A percentile compares a stretch with the other conserved stretches of the same genome.
Evolutionary conservation across 1,284 basidiomycete species (phyloP).

Genomic region (Mycena citricolor): DNA sequence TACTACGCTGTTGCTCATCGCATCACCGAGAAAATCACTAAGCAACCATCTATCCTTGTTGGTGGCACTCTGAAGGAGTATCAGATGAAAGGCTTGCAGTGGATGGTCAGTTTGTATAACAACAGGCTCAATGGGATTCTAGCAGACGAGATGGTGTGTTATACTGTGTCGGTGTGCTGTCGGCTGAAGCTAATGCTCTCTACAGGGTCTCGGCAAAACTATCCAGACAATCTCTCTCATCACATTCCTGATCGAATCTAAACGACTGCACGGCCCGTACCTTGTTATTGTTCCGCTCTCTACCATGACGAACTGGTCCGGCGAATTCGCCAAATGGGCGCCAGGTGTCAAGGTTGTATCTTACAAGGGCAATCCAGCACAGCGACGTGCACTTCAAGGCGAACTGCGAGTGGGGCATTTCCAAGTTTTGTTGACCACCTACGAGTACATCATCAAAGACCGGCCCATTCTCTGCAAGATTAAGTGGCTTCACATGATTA

Average conservation of each 20-base stretch:
- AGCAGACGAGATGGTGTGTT: conserved; percentile 94
- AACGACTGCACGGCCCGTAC: conserved; percentile 92
- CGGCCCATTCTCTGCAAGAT: conserved; percentile 86
- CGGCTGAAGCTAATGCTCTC: conserved; percentile 20
- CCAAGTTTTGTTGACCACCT: conserved; percentile 96
- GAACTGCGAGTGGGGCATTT: conserved; percentile 82
- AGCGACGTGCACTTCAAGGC: conserved; percentile 72
- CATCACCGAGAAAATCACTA: conserved; percentile 85
- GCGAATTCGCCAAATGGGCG: conserved; percentile 98
- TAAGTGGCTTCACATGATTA: conserved; percentile 99
- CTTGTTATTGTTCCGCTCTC: conserved; percentile 98
- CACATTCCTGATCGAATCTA: conserved; percentile 92
- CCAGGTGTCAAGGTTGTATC: conserved; percentile 83
- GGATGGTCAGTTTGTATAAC: conserved; percentile 99
- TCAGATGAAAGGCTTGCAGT: conserved; percentile 90
- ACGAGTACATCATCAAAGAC: conserved; percentile 99
- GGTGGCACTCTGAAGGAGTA: conserved; percentile 91
- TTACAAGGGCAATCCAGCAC: conserved; percentile 92
- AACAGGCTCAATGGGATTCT: conserved; percentile 97
- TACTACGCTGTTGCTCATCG: conserved; percentile 97
- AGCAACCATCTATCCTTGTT: conserved; percentile 82
- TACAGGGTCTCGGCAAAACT: conserved; percentile 92
- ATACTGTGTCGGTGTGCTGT: conserved; percentile 1
- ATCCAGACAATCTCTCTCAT: conserved; percentile 97
- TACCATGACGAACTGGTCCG: conserved; percentile 98